Conservation (phyloP, 768 basidiomycete species). For the Collybia sordida region DNA sequence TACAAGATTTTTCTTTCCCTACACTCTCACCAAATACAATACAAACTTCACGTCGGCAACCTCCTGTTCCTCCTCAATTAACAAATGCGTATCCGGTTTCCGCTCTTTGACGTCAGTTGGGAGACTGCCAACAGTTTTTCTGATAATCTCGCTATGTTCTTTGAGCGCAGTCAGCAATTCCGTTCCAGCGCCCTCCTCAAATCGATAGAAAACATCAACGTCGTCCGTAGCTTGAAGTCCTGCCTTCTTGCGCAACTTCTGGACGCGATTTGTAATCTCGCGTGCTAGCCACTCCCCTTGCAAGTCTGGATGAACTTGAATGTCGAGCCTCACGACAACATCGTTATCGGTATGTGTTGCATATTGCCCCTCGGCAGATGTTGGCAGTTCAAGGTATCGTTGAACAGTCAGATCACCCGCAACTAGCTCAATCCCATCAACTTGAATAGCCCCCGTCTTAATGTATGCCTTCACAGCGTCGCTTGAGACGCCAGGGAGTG, state of each 20-base stretch:
- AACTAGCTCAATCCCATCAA: conserved; percentile 88
- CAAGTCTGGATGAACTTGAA: conserved; percentile 83
- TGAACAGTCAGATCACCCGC: conserved; percentile 91
- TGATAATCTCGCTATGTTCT: conserved; percentile 68
- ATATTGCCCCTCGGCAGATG: conserved; percentile 59
- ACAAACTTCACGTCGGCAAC: conserved; percentile 76
- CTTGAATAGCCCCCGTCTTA: conserved; percentile 69
- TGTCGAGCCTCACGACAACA: conserved; percentile 91
- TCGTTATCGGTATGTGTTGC: conserved; percentile 91
- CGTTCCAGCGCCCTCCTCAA: conserved; percentile 65
- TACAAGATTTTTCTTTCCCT: conserved; percentile 22
- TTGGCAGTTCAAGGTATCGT: conserved; percentile 82
- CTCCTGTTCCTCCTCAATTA: conserved; percentile 89
- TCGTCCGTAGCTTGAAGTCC: conserved; percentile 95
- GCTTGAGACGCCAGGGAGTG: conserved; percentile 76
- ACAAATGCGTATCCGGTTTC: conserved; percentile 43
- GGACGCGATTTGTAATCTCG: conserved; percentile 89
- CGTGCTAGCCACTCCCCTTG: conserved; percentile 86
- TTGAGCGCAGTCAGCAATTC: conserved; percentile 65
- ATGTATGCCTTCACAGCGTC: conserved; percentile 81
- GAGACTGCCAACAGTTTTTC: conserved; percentile 70
- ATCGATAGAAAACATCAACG: conserved; percentile 81
- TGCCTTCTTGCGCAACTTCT: conserved; percentile 94
- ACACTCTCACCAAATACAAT: conserved; percentile 63
- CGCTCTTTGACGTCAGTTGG: conserved; percentile 61